Evolutionary conservation across 2,329 filamentous ascomycete genomes (phyloP).

Genomic region (Colletotrichum spinosum): DNA sequence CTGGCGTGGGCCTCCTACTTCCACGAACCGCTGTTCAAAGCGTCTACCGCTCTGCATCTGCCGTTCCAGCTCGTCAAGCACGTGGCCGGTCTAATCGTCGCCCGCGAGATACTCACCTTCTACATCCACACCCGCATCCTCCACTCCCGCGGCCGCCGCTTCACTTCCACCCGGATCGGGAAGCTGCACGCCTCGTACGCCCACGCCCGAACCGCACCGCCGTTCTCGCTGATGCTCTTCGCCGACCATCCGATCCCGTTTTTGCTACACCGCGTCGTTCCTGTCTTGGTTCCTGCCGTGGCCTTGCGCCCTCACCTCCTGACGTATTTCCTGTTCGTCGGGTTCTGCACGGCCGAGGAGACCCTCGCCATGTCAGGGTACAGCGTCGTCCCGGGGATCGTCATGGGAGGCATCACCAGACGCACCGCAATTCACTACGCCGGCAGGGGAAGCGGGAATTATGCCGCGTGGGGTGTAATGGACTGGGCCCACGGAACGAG

Average conservation of each 20-base stretch:
- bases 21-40: constrained; percentile 57
- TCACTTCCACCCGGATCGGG: constrained; percentile 47
- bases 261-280: constrained; percentile 72
- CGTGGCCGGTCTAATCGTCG: constrained; percentile 54
- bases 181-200: constrained; percentile 57
- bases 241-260: constrained; percentile 77
- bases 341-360: constrained; percentile 74
- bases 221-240: constrained; percentile 71
- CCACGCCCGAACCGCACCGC: constrained; percentile 66
- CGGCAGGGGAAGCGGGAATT: constrained; percentile 68
- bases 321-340: constrained; percentile 75
- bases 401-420: constrained; percentile 63
- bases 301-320: constrained; percentile 77
- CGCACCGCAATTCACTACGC: constrained; percentile 66
- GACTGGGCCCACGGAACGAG: constrained; percentile 72
- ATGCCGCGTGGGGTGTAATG: constrained; percentile 69
- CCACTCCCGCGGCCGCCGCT: constrained; percentile 58
- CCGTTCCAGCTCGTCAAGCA: constrained; percentile 67
- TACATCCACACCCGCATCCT: constrained; percentile 79
- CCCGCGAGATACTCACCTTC: constrained; percentile 74
- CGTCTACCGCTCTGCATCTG: constrained; percentile 61
- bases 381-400: constrained; percentile 64
- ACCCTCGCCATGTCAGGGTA: constrained; percentile 77
- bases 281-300: constrained; percentile 73
- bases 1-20: constrained; percentile 50